Evolutionary conservation across 805 yeast genomes (phyloP), one percentile per base, ranked within the genome.

Genomic region (Cyberlindnera subsufficiens): DNA sequence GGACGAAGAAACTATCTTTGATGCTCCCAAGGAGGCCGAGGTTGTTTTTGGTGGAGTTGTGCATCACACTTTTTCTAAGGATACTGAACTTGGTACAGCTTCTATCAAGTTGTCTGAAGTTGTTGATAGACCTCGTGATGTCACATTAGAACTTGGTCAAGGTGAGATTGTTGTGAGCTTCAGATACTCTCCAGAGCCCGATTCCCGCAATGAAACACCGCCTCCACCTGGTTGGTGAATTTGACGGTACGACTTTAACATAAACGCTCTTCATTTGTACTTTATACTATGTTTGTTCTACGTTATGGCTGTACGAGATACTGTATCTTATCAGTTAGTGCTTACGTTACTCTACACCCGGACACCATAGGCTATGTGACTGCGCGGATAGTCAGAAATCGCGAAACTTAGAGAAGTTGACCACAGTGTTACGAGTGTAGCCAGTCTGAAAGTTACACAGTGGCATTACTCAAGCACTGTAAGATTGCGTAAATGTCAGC

Each of bases 1-100:
- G 78, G 72, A 78, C 45, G 96, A 87, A 56, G 68, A 79, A 17
- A 68, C 74, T 46, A 70, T 80, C 5, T 85, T 90, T 67, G 79
- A 75, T 55, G 81, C 91, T 5, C 69, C 82, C 5, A 63, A 80
- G 5, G 82, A 75, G 10, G 80, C 82, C 4, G 72, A 68, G 42
- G 55, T 90, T 34, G 66, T 77, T 3, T 76, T 91, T 55, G 69
- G 71, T 33, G 76, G 86, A 22, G 69, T 77, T 34, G 78, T 80
- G 30, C 84, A 77, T 55, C 93, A 86, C 59, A 74, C 78, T 3
- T 73, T 90, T 52, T 89, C 95, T 32, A 80, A 82, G 56, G 82
- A 77, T 51, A 66, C 68, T 22, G 85, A 77, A 43, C 42, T 88
- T 33, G 95, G 84, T 11, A 69, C 69, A 37, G 79, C 78, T 8